Base-by-base conservation (phyloP, 768 basidiomycete genomes). In the Tricholoma furcatifolium region DNA sequence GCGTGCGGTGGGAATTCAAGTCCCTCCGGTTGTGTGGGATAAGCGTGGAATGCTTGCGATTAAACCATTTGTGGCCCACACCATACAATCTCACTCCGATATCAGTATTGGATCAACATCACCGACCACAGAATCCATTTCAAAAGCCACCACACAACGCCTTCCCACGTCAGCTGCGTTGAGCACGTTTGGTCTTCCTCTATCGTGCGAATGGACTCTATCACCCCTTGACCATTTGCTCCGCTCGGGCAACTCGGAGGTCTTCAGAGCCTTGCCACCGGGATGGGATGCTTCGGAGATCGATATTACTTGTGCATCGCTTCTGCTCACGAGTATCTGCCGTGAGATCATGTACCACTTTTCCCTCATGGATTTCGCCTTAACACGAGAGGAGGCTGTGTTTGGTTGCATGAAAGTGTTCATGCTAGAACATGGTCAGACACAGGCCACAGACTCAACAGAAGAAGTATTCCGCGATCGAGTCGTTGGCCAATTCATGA, bases 331-430 rank as follows among this genome's bases (percentile, higher is more conserved):
- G 2, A 73, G 75, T 38, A 67, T 80, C 12, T 68, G 74, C 9
- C 77, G 79, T 27, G 73, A 80, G 41, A 66, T 80, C 5, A 61
- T 86, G 30, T 56, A 62, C 14, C 63, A 62, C 9, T 76, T 77
- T 60, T 72, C 74, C 1, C 68, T 84, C 32, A 56, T 50, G 1
- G 54, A 61, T 20, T 78, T 81, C 52, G 66, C 73, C 7, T 65
- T 84, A 62, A 73, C 68, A 15, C 73, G 80, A 40, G 81, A 83
- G 47, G 82, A 87, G 56, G 70, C 78, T 1, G 74, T 88, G 4
- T 87, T 94, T 60, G 81, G 78, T 17, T 88, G 93, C 57, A 95
- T 97, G 91, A 91, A 91, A 58, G 83, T 97, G 14, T 93, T 93
- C 70, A 95, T 97, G 93, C 82, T 98, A 24, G 95, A 98, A 66